Percentiles rank a stretch among this genome's conserved stretches.
Evolutionary conservation across 176 grass and related monocot genomes (phyloP).

Genomic region (Panicum miliaceum): DNA sequence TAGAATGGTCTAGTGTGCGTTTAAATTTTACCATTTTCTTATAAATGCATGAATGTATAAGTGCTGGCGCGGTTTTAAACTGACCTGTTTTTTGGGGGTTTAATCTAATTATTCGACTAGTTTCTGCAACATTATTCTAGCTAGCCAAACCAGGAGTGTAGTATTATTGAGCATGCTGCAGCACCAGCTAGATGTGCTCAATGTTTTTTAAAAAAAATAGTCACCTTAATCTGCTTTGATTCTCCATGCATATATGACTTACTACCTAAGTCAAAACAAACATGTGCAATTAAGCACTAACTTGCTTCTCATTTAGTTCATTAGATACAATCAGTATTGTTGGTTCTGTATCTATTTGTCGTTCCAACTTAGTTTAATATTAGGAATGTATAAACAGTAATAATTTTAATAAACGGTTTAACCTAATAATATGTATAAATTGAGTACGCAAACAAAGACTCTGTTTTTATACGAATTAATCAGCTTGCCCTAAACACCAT

Average conservation of each 20-base stretch:
- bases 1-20: neutral
- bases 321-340: neutral
- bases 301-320: neutral
- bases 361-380: too few species aligned
- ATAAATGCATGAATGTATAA: neutral
- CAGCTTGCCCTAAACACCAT: too few species aligned
- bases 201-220: neutral
- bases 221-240: neutral
- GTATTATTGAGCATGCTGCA: constrained; percentile 18
- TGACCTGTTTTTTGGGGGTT: neutral
- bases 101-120: neutral
- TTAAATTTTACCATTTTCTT: neutral
- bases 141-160: neutral
- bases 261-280: neutral
- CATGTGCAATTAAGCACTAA: neutral
- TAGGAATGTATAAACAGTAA: too few species aligned
- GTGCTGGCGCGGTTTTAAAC: neutral
- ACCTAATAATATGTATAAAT: too few species aligned
- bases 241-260: neutral
- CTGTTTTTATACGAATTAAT: too few species aligned
- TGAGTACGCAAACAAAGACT: too few species aligned
- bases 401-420: neutral
- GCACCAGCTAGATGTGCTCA: neutral
- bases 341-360: neutral
- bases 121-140: constrained; percentile 1